phyloP scores from a whole-genome alignment of 1,139 yeast species.

The Protomyces pachydermus region DNA sequence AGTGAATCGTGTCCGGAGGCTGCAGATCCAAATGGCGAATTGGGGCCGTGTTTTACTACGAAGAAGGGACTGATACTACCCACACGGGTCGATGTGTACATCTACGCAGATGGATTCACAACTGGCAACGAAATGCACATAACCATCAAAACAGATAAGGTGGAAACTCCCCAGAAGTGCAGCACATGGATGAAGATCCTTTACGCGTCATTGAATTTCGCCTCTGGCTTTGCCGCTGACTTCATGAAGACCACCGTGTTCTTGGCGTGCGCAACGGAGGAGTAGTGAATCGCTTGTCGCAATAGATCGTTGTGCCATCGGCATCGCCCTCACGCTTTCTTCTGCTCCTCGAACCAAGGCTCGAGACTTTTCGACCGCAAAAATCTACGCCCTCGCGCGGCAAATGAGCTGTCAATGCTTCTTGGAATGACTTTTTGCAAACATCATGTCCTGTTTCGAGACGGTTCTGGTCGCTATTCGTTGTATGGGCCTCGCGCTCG shows the following conservation, averaged over 20 bases:
- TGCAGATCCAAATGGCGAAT: too few relatives aligned
- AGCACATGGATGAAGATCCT: neutral
- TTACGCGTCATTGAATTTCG: neutral
- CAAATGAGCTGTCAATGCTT: too few relatives aligned
- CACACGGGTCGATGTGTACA: neutral
- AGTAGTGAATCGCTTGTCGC: neutral
- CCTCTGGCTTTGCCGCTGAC: neutral
- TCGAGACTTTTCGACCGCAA: too few relatives aligned
- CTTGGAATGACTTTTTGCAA: too few relatives aligned
- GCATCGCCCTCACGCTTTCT: too few relatives aligned
- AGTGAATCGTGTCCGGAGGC: neutral
- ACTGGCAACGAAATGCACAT: neutral
- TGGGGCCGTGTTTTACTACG: neutral
- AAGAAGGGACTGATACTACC: neutral
- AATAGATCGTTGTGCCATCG: too few relatives aligned
- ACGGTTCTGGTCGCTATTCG: too few relatives aligned
- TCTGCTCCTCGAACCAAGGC: too few relatives aligned
- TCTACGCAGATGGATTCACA: neutral
- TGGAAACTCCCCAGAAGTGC: neutral
- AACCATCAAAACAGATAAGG: neutral
- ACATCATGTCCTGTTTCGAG: too few relatives aligned
- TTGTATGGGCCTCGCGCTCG: too few relatives aligned
- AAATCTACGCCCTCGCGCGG: too few relatives aligned
- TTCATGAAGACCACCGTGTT: neutral
- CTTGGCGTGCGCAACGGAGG: neutral